A percentile compares a stretch with the other conserved stretches of the same genome.
These are phyloP conservation scores for Puya raimondii DNA, from an alignment of 176 grass and related monocot species.

Conservation along the genomic window DNA sequence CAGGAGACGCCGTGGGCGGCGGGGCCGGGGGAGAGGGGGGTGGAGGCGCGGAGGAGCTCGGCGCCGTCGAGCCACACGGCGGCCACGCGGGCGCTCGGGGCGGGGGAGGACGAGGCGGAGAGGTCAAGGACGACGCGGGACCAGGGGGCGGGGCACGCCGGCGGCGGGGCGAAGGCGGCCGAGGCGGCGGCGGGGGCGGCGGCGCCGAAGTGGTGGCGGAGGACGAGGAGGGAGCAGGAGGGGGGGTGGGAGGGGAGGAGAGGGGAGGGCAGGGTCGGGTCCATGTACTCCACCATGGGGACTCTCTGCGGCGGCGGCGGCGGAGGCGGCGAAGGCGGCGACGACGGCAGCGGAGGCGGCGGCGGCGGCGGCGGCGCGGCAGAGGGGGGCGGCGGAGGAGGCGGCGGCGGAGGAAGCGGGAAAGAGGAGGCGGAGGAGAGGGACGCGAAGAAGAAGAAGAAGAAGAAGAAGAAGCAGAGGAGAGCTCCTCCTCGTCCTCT, in stretches of 20 bases:
- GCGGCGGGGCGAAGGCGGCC: conserved; percentile 41
- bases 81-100: conserved; percentile 59
- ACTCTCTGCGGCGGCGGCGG: background rate
- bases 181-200: conserved; percentile 41
- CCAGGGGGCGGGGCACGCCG: conserved; percentile 2
- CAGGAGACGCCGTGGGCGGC: conserved; percentile 43
- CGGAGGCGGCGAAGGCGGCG: background rate
- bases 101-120: conserved; percentile 42
- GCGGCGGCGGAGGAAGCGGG: background rate
- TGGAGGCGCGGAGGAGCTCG: conserved; percentile 67
- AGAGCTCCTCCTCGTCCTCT: no score
- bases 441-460: no score
- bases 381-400: background rate
- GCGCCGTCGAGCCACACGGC: conserved; percentile 74
- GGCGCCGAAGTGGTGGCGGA: conserved; percentile 59
- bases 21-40: conserved; percentile 49
- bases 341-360: background rate
- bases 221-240: conserved; percentile 49
- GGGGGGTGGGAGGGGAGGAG: background rate
- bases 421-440: no score
- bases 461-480: no score
- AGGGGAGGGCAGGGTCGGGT: background rate
- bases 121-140: conserved; percentile 62
- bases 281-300: background rate
- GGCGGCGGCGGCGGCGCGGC: background rate